Conservation (phyloP, 2,329 filamentous ascomycete genomes). For the Meredithiella fracta region DNA sequence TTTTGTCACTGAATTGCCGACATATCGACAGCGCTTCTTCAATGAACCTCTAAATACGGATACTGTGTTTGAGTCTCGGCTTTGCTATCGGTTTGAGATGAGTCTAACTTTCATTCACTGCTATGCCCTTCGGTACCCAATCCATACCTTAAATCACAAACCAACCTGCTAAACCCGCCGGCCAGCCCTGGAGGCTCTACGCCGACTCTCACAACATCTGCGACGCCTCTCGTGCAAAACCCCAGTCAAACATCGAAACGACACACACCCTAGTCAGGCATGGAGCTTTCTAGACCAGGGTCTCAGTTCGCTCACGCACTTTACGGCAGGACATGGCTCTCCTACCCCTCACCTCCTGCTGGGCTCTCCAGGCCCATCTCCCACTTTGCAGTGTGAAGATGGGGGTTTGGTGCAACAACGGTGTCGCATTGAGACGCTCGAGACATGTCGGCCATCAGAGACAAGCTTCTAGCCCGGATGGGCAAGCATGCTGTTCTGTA, state of each 20-base stretch:
- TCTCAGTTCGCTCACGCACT: not conserved
- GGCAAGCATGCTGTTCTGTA: not conserved
- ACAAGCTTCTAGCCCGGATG: not conserved
- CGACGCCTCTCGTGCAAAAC: constrained; percentile 2
- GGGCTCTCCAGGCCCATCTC: not conserved
- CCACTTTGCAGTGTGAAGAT: not conserved
- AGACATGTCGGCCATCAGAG: not conserved
- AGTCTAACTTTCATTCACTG: not conserved
- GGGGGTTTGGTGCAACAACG: constrained; percentile 4
- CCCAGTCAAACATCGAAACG: constrained; percentile 1
- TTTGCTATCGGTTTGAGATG: not conserved
- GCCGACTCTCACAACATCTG: not conserved
- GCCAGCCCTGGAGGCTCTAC: not conserved
- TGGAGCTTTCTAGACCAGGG: constrained; percentile 2
- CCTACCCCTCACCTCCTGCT: not conserved
- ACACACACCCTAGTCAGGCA: constrained; percentile 1
- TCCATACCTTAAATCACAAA: not conserved
- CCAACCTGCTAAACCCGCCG: not conserved
- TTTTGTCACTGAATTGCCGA: not conserved
- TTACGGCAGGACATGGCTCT: not conserved
- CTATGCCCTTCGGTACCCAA: too few relatives aligned
- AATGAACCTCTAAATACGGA: too few relatives aligned
- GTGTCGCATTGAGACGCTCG: constrained; percentile 4
- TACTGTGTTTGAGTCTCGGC: not conserved
- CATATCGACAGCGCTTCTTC: not conserved